phyloP scores from a whole-genome alignment of 169 alveolate species.

The Cryptosporidium sp. region DNA sequence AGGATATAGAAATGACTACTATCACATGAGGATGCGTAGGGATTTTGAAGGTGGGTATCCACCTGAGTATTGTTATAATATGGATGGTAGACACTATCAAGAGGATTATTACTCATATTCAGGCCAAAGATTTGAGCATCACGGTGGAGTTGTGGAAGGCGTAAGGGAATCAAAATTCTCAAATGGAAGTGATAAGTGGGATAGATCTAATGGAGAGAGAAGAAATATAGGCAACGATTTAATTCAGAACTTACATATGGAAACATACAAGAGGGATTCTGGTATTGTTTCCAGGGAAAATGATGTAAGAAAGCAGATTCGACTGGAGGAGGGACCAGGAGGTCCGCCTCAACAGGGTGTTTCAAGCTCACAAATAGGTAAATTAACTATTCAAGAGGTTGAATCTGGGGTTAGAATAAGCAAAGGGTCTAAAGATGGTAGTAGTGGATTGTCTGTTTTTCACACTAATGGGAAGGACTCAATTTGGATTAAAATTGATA shows the following conservation, averaged over 20 bases:
- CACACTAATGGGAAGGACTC: constrained; percentile 49
- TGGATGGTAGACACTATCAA: constrained; percentile 33
- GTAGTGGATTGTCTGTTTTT: constrained; percentile 21
- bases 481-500: constrained; percentile 53
- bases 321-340: constrained; percentile 7
- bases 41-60: constrained; percentile 42
- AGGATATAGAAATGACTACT: constrained; percentile 35
- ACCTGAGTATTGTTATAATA: neutral
- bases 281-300: neutral
- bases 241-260: neutral
- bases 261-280: neutral
- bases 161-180: constrained; percentile 41
- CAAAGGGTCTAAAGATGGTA: neutral
- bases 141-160: constrained; percentile 6
- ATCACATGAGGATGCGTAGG: constrained; percentile 28
- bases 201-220: constrained; percentile 28
- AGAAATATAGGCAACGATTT: neutral
- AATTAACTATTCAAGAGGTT: constrained; percentile 18
- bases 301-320: constrained; percentile 1
- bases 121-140: constrained; percentile 3
- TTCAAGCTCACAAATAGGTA: constrained; percentile 1
- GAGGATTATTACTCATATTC: constrained; percentile 18
- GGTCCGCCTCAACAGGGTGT: neutral
- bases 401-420: constrained; percentile 54
- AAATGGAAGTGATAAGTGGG: constrained; percentile 67